Evolutionary conservation across 192 early-diverging fungal genomes (phyloP), one percentile per base, ranked within the genome.

Genomic region (Backusella liffmaniae): DNA sequence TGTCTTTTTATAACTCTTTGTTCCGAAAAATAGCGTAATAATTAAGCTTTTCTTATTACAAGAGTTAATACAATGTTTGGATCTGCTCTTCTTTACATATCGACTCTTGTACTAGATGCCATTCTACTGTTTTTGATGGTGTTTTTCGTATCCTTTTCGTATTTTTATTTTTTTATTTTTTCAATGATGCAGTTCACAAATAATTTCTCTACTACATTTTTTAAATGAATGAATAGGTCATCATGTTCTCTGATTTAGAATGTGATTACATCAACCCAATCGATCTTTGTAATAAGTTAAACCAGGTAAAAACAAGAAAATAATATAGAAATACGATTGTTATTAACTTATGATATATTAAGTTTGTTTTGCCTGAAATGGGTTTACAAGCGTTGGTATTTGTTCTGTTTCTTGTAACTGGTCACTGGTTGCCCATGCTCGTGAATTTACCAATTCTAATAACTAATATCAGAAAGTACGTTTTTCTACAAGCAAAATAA

Each of bases 231-330:
- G 42, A 66, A 66, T 42, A 82, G 81, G 69, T 79, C 32, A 83
- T 84, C 66, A 84, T 84, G 83, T 83, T 82, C 56, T 79, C 83
- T 34, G 83, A 84, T 70, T 74, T 96, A 62, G 93, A 98, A 88
- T 95, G 93, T 86, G 97, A 98, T 79, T 98, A 98, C 86, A 97
- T 98, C 86, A 98, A 98, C 83, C 97, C 97, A 18, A 97, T 98
- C 76, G 97, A 98, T 81, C 89, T 98, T 56, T 96, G 95, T 84
- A 93, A 93, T 79, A 95, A 91, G 75, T 86, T 98, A 77, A 98
- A 98, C 82, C 92, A 91, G 86, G 94, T 94, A 86, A 42, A 53
- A 35, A 70, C 1, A 41, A 65, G 16, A 30, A 4, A n/a, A 39
- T 41, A 12, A 26, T 10, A 18, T 41, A 59, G 26, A 30, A 32